These are phyloP conservation scores for Ophiostoma tasmaniense DNA, from an alignment of 2,329 filamentous ascomycete genomes.

Conservation along the genomic window DNA sequence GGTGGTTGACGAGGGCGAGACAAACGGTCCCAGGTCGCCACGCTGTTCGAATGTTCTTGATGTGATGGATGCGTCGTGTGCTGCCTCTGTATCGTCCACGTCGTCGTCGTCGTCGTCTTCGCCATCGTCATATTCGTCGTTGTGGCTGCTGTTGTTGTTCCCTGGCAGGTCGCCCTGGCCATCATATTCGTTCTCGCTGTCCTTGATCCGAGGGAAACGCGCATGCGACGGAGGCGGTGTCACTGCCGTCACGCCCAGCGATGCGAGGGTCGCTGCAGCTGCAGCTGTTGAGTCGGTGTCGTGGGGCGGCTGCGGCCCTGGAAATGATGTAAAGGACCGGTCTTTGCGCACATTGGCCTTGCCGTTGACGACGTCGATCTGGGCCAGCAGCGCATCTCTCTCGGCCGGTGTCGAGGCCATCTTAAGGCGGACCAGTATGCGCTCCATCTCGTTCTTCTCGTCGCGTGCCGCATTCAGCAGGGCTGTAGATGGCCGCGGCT, in stretches of 20 bases:
- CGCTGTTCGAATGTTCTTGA: not conserved
- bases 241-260: not conserved
- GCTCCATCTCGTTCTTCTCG: slow-evolving; percentile 11
- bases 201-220: not conserved
- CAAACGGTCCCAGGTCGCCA: slow-evolving; percentile 3
- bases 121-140: slow-evolving; percentile 3
- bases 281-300: slow-evolving; percentile 1
- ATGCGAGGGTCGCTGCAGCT: not conserved
- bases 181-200: not conserved
- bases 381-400: slow-evolving; percentile 5
- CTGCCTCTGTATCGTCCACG: not conserved
- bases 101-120: slow-evolving; percentile 6
- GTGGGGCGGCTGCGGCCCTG: not conserved
- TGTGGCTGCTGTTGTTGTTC: not conserved
- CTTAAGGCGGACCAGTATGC: slow-evolving; percentile 12
- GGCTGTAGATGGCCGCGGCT: slow-evolving; percentile 15
- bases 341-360: not conserved
- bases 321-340: not conserved
- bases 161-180: not conserved
- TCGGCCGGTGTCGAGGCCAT: not conserved
- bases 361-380: slow-evolving; percentile 8
- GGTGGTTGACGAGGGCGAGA: not conserved
- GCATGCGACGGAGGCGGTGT: not conserved
- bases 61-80: not conserved
- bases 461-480: slow-evolving; percentile 13